A percentile compares a stretch with the other conserved stretches of the same genome.
Evolutionary conservation across 306 rosid species (phyloP).

Genomic region (Dalbergia oliveri): DNA sequence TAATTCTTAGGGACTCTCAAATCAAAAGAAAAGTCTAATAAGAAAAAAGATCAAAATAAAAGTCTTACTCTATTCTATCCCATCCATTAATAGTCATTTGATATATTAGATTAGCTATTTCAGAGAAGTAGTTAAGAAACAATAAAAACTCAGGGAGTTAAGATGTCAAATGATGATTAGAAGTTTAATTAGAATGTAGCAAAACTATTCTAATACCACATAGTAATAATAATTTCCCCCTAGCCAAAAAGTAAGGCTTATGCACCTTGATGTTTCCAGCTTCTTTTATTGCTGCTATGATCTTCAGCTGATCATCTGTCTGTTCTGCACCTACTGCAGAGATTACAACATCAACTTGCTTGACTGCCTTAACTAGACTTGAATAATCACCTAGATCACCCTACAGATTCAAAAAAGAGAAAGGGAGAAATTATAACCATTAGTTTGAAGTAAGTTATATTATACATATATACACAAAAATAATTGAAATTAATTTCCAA

Average conservation of each 20-base stretch:
- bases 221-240: no score
- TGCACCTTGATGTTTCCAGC: constrained; percentile 58
- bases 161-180: no score
- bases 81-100: no score
- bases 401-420: constrained; percentile 13
- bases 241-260: neutral
- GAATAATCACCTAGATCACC: constrained; percentile 51
- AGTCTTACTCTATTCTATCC: no score
- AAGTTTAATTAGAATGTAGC: neutral
- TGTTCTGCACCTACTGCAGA: constrained; percentile 42
- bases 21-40: no score
- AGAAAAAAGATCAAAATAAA: no score
- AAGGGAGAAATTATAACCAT: neutral
- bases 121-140: no score
- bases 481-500: neutral
- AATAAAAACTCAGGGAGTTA: no score
- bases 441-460: neutral
- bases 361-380: constrained; percentile 54
- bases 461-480: neutral
- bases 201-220: neutral
- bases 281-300: constrained; percentile 61
- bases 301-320: constrained; percentile 43
- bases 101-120: no score
- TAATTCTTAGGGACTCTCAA: no score
- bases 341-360: constrained; percentile 60